Percentiles rank a stretch among this genome's conserved stretches.
phyloP scores from a whole-genome alignment of 2,329 filamentous ascomycete species.

The Cladosporium austrohemisphaericum region DNA sequence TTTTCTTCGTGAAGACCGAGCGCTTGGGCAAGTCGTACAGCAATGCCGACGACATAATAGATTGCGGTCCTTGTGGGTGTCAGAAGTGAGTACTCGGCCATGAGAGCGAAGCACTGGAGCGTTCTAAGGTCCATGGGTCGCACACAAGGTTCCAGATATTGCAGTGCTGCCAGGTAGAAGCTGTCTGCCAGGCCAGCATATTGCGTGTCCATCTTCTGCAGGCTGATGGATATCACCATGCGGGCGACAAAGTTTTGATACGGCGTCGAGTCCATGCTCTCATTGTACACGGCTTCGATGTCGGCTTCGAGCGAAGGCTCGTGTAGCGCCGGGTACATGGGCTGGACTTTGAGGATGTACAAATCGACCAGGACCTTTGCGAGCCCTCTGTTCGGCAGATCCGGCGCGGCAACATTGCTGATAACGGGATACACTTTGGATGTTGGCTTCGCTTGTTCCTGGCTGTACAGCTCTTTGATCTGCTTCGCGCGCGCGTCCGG shows the following conservation, averaged over 20 bases:
- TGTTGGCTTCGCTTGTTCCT: conserved; percentile 63
- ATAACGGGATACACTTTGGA: conserved; percentile 87
- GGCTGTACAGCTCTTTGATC: conserved; percentile 63
- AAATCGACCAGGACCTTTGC: conserved; percentile 77
- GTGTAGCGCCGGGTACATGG: conserved; percentile 82
- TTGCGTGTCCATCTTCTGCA: conserved; percentile 84
- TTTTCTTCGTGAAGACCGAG: conserved; percentile 84
- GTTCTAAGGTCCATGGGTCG: conserved; percentile 86
- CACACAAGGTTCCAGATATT: conserved; percentile 76
- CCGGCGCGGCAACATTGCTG: conserved; percentile 74
- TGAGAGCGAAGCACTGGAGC: conserved; percentile 80
- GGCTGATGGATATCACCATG: conserved; percentile 89
- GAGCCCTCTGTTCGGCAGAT: conserved; percentile 68
- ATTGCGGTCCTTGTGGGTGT: conserved; percentile 89
- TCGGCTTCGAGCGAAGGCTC: conserved; percentile 74
- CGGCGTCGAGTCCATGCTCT: conserved; percentile 61
- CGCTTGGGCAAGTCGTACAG: conserved; percentile 82
- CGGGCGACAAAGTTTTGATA: conserved; percentile 85
- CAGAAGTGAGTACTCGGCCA: conserved; percentile 86
- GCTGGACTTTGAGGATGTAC: conserved; percentile 84
- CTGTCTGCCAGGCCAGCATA: conserved; percentile 94
- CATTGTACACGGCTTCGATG: conserved; percentile 74
- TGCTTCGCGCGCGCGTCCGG: conserved; percentile 67
- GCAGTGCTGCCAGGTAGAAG: conserved; percentile 87
- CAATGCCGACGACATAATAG: conserved; percentile 88